A percentile compares a stretch with the other conserved stretches of the same genome.
Evolutionary conservation across 2,329 filamentous ascomycete species (phyloP).

Genomic region (Trichoderma arundinaceum): DNA sequence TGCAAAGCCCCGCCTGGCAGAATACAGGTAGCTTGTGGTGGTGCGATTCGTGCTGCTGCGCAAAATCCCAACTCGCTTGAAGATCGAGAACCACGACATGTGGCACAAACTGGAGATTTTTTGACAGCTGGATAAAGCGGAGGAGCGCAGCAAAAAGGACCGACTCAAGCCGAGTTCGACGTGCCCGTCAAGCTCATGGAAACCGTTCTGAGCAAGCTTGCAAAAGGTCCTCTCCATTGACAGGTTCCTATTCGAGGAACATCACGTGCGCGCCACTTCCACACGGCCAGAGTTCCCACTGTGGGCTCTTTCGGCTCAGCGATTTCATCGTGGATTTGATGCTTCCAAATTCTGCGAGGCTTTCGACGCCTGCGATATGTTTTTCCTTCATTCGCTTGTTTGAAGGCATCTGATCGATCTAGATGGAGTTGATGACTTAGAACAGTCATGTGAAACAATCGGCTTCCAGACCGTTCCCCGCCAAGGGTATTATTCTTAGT

Average conservation of each 20-base stretch:
- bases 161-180: slow-evolving; percentile 28
- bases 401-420: neutral
- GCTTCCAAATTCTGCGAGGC: neutral
- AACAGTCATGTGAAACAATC: slow-evolving; percentile 21
- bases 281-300: slow-evolving; percentile 12
- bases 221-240: slow-evolving; percentile 25
- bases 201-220: neutral
- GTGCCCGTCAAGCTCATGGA: slow-evolving; percentile 12
- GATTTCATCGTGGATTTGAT: neutral
- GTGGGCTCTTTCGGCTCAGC: slow-evolving; percentile 27
- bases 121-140: neutral
- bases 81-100: slow-evolving; percentile 36
- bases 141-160: slow-evolving; percentile 12
- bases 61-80: slow-evolving; percentile 33
- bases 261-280: slow-evolving; percentile 31
- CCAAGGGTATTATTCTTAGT: neutral
- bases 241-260: slow-evolving; percentile 28
- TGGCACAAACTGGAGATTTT: slow-evolving; percentile 25
- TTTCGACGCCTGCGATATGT: neutral
- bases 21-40: slow-evolving; percentile 17
- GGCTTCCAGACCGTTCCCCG: slow-evolving; percentile 2
- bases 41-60: slow-evolving; percentile 20
- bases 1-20: slow-evolving; percentile 38
- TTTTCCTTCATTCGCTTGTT: neutral
- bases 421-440: neutral